Percentiles rank a stretch among this genome's conserved stretches.
Evolutionary conservation across 1,284 basidiomycete species (phyloP).

Genomic region (Rhodotorula sp.): DNA sequence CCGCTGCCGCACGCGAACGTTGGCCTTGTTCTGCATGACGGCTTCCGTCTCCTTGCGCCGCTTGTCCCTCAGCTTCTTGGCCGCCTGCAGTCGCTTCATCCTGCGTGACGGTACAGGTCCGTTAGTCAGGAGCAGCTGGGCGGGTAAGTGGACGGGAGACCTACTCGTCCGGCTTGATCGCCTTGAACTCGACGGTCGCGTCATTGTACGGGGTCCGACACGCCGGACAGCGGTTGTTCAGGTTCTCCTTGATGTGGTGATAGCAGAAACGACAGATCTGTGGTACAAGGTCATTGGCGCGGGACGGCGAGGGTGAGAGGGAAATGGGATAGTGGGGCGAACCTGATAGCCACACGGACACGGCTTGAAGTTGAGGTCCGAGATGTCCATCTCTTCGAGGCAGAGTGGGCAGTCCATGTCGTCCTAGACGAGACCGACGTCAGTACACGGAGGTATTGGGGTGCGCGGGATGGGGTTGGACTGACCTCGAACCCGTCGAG

Average conservation of each 20-base stretch:
- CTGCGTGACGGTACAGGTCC: constrained; percentile 52
- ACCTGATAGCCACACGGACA: constrained; percentile 99
- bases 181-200: constrained; percentile 90
- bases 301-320: constrained; percentile 20
- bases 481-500: constrained; percentile 41
- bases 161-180: constrained; percentile 92
- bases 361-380: constrained; percentile 98
- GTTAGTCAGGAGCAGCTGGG: background rate
- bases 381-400: constrained; percentile 97
- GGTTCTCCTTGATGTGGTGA: constrained; percentile 95
- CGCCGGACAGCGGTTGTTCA: constrained; percentile 95
- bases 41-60: constrained; percentile 92
- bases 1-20: constrained; percentile 93
- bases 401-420: constrained; percentile 98
- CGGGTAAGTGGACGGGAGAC: constrained; percentile 49
- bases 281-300: background rate
- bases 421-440: constrained; percentile 56
- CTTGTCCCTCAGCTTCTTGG: constrained; percentile 92
- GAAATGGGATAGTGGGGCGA: constrained; percentile 39
- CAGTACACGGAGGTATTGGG: background rate
- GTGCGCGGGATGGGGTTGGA: background rate
- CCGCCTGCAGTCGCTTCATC: constrained; percentile 90
- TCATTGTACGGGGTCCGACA: constrained; percentile 93
- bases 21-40: constrained; percentile 82
- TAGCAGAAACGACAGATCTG: constrained; percentile 99